phyloP scores from a whole-genome alignment of 176 grass and related monocot genomes.

The maize (Zea mays) region Zm-B73-REFERENCE-NAM-5.0 NC_050097.1:215040501-215041000 shows the following conservation, averaged over 20 bases:
- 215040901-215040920: constrained; percentile 41
- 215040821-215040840: constrained; percentile 59
- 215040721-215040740: constrained; percentile 25
- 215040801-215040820: constrained; percentile 64
- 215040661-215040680: not conserved
- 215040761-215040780: constrained; percentile 88
- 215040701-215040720: not conserved
- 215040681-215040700: not conserved
- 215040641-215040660: not conserved
- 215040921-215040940: constrained; percentile 83
- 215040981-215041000: constrained; percentile 10
- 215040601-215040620: not conserved
- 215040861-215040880: constrained; percentile 34
- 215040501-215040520: not conserved
- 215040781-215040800: constrained; percentile 82
- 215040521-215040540: not conserved
- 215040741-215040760: constrained; percentile 74
- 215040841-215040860: constrained; percentile 43
- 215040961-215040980: constrained; percentile 32
- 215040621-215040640: constrained; percentile 13
- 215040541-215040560: not conserved
- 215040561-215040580: not conserved
- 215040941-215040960: constrained; percentile 49
- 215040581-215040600: not conserved
- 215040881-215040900: constrained; percentile 20